phyloP scores from a whole-genome alignment of 768 basidiomycete species.

The Macrolepiota dolichaula region DNA sequence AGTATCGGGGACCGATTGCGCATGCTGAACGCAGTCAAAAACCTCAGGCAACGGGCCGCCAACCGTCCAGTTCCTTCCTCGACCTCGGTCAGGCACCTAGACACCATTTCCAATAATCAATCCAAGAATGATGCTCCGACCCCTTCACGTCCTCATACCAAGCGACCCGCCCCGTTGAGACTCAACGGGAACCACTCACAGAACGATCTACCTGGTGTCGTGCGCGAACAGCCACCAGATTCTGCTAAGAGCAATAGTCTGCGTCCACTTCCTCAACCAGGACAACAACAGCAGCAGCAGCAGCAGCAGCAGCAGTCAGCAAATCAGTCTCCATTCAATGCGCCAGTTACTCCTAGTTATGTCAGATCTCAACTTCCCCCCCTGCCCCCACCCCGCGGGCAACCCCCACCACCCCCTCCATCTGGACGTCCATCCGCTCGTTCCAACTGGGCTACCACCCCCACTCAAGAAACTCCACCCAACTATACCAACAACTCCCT shows the following conservation, averaged over 20 bases:
- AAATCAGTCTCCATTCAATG: conserved; percentile 36
- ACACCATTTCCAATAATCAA: conserved; percentile 14
- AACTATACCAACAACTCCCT: conserved; percentile 40
- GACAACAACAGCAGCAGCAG: conserved; percentile 40
- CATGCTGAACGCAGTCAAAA: conserved; percentile 82
- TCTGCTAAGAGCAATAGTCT: conserved; percentile 35
- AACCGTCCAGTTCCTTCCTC: conserved; percentile 15
- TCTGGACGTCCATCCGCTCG: conserved; percentile 33
- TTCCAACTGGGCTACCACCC: conserved; percentile 43
- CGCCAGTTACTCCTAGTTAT: conserved; percentile 29
- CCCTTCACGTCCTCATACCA: conserved; percentile 33
- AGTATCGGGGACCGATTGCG: conserved; percentile 92
- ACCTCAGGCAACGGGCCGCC: conserved; percentile 59
- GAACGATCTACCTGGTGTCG: conserved; percentile 68
- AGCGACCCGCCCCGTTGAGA: conserved; percentile 77
- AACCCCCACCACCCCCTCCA: conserved; percentile 51
- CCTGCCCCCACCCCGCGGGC: conserved; percentile 65
- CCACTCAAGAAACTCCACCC: conserved; percentile 55
- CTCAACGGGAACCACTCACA: conserved; percentile 52
- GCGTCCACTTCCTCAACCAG: conserved; percentile 26
- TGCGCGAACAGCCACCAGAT: conserved; percentile 58
- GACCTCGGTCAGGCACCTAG: conserved; percentile 11
- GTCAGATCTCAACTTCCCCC: conserved; percentile 44
- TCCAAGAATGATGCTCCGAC: conserved; percentile 22
- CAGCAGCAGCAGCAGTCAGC: conserved; percentile 40